Base-by-base conservation (phyloP, 371 early-diverging fungal species). In the Lichtheimia corymbifera region DNA sequence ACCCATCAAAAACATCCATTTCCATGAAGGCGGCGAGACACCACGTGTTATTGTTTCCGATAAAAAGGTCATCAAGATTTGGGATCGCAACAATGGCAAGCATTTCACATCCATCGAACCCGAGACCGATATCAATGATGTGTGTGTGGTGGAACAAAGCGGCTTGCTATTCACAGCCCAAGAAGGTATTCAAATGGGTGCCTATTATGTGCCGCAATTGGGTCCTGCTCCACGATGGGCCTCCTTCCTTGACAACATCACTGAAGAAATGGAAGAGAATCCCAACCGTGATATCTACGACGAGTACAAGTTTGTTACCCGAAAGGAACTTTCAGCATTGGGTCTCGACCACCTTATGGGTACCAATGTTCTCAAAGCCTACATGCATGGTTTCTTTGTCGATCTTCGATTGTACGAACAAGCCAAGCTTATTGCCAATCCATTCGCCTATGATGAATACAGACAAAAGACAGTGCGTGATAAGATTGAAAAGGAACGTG, bases 351-450 rank as follows among this genome's bases (percentile, higher is more conserved):
- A 97, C 65, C 83, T 97, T 30, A 82, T 98, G 64, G 99, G 98
- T 45, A 93, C 97, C 62, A 89, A 93, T 62, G 86, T 96, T 4
- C 86, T 97, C 72, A 94, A 92, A 69, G 95, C 97, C 0, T 98
- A 98, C 66, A 97, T 98, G 98, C 98, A 98, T 74, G 98, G 98
- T 63, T 98, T 93, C 91, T 97, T 97, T 72, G 86, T 98, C 63
- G 96, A 97, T 69, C 79, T 94, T 66, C 90, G 95, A 22, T 74
- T 98, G 63, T 97, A 98, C 69, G 94, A 97, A 73, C 93, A 95
- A 76, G 97, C 98, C 61, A 90, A 90, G 72, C 85, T 94, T 2
- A 95, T 98, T 66, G 93, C 96, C 56, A 94, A 97, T 74, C 98
- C 98, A 56, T 97, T 97, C 72, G 96, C 93, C n/a, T 97, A 91